These are phyloP conservation scores for Acanthochlamys bracteata DNA, from an alignment of 106 monocot genomes.

Conservation along the genomic window DNA sequence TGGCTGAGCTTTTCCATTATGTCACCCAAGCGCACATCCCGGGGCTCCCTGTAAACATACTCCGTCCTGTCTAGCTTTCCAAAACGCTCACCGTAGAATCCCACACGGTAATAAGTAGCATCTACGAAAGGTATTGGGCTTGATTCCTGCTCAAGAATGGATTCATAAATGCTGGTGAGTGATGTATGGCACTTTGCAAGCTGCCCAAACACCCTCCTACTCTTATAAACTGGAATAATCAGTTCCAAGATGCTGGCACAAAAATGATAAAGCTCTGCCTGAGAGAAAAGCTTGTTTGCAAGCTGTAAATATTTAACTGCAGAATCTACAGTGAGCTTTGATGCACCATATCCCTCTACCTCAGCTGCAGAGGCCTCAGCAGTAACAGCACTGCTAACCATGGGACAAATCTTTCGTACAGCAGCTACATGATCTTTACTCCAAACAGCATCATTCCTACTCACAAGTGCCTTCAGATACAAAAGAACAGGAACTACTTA, in stretches of 20 bases:
- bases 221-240: slow-evolving; percentile 97
- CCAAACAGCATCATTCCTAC: slow-evolving; percentile 98
- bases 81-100: slow-evolving; percentile 87
- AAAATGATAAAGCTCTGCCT: slow-evolving; percentile 92
- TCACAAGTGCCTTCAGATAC: slow-evolving; percentile 70
- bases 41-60: slow-evolving; percentile 82
- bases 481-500: not conserved
- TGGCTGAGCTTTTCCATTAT: slow-evolving; percentile 98
- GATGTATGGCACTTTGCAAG: slow-evolving; percentile 95
- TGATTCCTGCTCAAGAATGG: slow-evolving; percentile 83
- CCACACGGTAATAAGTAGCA: slow-evolving; percentile 95
- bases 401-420: slow-evolving; percentile 87
- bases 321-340: slow-evolving; percentile 93
- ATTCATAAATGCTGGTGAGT: slow-evolving; percentile 84
- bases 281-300: slow-evolving; percentile 84
- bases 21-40: slow-evolving; percentile 94
- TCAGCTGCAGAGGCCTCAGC: slow-evolving; percentile 92
- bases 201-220: slow-evolving; percentile 75
- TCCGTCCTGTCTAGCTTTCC: slow-evolving; percentile 78
- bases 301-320: slow-evolving; percentile 97
- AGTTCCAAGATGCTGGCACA: slow-evolving; percentile 91
- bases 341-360: slow-evolving; percentile 99
- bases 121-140: slow-evolving; percentile 95
- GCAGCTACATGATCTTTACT: slow-evolving; percentile 69
- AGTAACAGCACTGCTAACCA: slow-evolving; percentile 61